Evolutionary conservation across 139 green algal genomes (phyloP).

Genomic region (Chlamydomonas urium): DNA sequence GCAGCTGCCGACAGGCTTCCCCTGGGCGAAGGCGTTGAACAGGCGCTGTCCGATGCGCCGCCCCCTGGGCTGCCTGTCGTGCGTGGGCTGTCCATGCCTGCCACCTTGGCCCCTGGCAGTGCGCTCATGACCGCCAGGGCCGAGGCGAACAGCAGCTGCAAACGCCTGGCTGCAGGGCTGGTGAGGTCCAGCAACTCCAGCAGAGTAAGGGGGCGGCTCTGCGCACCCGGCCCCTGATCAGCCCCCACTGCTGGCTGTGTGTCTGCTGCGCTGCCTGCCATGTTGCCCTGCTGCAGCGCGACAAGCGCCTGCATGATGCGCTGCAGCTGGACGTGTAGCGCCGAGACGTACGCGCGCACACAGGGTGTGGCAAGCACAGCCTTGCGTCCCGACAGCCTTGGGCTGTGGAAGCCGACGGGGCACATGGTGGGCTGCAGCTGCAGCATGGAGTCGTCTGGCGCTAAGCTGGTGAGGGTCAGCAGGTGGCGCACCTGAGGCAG

Average conservation of each 20-base stretch:
- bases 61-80: no score
- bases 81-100: no score
- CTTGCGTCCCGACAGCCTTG: neutral
- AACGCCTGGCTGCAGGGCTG: neutral
- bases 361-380: conserved; percentile 6
- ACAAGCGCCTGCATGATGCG: conserved; percentile 8
- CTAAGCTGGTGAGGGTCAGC: neutral
- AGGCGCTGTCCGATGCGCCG: no score
- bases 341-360: conserved; percentile 2
- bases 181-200: neutral
- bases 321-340: conserved; percentile 2
- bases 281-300: conserved; percentile 17
- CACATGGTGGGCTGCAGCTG: neutral
- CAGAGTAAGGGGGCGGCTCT: neutral
- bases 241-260: neutral
- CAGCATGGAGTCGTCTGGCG: neutral
- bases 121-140: neutral
- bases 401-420: neutral
- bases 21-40: no score
- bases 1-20: no score
- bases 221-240: neutral
- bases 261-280: neutral
- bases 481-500: no score
- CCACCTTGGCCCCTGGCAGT: neutral
- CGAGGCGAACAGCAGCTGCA: neutral